Evolutionary conservation across 345 rosid species (phyloP).

Genomic region (Reutealis trisperma): DNA sequence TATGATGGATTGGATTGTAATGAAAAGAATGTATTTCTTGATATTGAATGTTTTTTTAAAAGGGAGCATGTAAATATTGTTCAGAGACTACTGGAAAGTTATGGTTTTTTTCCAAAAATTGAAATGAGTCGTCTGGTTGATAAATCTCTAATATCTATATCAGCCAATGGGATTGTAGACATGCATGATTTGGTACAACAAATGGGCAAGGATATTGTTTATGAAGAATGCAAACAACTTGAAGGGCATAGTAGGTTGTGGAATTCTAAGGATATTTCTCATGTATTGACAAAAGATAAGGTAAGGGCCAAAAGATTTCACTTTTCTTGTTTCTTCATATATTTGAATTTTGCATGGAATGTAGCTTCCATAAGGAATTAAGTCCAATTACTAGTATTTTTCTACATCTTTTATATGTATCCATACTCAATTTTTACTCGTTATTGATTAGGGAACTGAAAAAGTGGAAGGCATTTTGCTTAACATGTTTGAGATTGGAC

Average conservation of each 20-base stretch:
- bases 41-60: conserved; percentile 6
- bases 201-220: conserved; percentile 11
- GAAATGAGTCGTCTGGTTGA: background rate
- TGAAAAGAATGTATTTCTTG: background rate
- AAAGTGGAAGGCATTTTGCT: background rate
- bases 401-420: too few relatives aligned
- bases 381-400: too few relatives aligned
- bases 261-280: too few relatives aligned
- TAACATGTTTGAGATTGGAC: background rate
- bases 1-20: background rate
- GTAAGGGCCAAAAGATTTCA: too few relatives aligned
- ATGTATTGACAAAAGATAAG: too few relatives aligned
- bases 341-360: background rate
- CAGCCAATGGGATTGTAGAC: background rate
- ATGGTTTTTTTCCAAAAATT: background rate
- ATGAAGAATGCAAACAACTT: background rate
- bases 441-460: background rate
- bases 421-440: too few relatives aligned
- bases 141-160: background rate
- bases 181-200: background rate
- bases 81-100: background rate
- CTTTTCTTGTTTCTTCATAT: background rate
- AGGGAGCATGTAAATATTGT: background rate
- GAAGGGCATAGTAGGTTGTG: background rate
- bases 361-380: background rate